A percentile compares a stretch with the other conserved stretches of the same genome.
These are phyloP conservation scores for Myriosclerotinia scirpicola DNA, from an alignment of 2,329 filamentous ascomycete genomes.

Conservation along the genomic window DNA sequence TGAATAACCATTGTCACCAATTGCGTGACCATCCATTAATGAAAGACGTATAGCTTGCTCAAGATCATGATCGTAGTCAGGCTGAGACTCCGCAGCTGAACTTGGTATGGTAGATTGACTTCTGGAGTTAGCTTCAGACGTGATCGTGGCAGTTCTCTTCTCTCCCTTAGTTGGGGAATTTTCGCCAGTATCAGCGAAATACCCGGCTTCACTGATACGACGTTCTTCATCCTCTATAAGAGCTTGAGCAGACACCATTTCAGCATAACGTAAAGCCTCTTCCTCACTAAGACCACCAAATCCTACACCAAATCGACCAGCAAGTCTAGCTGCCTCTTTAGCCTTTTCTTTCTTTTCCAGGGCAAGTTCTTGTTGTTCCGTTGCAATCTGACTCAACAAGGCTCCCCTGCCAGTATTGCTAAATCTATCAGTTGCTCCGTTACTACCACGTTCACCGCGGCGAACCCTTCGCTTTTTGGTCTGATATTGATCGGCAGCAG, in stretches of 20 bases:
- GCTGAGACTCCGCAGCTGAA: slow-evolving; percentile 43
- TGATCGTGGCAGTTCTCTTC: slow-evolving; percentile 47
- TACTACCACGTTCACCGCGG: slow-evolving; percentile 59
- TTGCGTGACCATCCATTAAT: slow-evolving; percentile 56
- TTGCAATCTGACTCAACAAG: slow-evolving; percentile 78
- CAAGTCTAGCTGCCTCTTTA: slow-evolving; percentile 69
- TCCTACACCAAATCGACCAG: slow-evolving; percentile 80
- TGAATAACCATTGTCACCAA: slow-evolving; percentile 44
- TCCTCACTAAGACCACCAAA: slow-evolving; percentile 66
- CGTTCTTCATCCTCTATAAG: slow-evolving; percentile 58
- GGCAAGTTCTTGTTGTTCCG: slow-evolving; percentile 80
- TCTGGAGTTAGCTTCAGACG: slow-evolving; percentile 55
- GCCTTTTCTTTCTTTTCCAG: slow-evolving; percentile 66
- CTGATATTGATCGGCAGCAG: slow-evolving; percentile 67
- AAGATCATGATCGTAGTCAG: slow-evolving; percentile 58
- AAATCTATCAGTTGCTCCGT: slow-evolving; percentile 56
- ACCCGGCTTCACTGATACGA: slow-evolving; percentile 53
- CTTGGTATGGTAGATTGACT: slow-evolving; percentile 39
- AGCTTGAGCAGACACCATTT: slow-evolving; percentile 64
- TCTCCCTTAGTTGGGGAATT: slow-evolving; percentile 38
- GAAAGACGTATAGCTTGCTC: slow-evolving; percentile 63
- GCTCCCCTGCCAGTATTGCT: slow-evolving; percentile 65
- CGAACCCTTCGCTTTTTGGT: slow-evolving; percentile 77
- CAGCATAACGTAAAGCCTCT: slow-evolving; percentile 63
- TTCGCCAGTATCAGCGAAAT: slow-evolving; percentile 49